Base-by-base conservation (phyloP, 805 yeast species). In the Limtongozyma cylindracea region DNA sequence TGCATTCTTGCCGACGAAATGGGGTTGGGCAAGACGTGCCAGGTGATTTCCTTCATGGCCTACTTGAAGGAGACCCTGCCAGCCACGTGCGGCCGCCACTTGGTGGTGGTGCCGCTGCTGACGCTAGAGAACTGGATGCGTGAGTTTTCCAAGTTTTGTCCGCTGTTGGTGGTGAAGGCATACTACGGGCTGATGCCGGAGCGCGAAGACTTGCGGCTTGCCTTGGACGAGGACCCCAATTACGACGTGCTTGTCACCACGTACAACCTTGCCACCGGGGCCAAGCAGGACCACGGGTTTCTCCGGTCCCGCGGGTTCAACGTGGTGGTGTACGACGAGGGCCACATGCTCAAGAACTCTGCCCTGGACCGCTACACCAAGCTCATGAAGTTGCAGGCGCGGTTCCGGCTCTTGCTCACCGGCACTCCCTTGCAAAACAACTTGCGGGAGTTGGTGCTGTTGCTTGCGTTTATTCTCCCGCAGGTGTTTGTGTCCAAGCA, bases 351-450 rank as follows among this genome's bases (percentile, higher is more conserved):
- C 32, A 88, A 88, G 41, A 88, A 88, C 43, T 73, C 92, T 3
- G 54, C 60, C 27, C 63, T 88, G 15, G 96, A 84, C 35, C 57
- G 99, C 32, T 88, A 84, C 40, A 55, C 50, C 27, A 84, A 80
- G 43, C 53, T 88, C 28, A 82, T 84, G 91, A 64, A 64, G 34
- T 49, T 88, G 23, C 59, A 56, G 27, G 94, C 88, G 1, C 57
- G 61, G n/a, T 88, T 84, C 47, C 57, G 98, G 33, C 48, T 88
- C 16, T 45, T 88, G 21, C 55, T 88, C 27, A 88, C 99, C 2
- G 99, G 99, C 41, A 88, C 99, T 0, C 99, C 99, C 6, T 49
- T 88, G 27, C 99, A 88, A 40, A 88, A 88, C 39, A 88, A 88
- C 39, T 50, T 88, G 36, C 64, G 67, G 37, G 99, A 88, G 39